Base-by-base conservation (phyloP, 805 yeast species). In the Wickerhamiella azyma region DNA sequence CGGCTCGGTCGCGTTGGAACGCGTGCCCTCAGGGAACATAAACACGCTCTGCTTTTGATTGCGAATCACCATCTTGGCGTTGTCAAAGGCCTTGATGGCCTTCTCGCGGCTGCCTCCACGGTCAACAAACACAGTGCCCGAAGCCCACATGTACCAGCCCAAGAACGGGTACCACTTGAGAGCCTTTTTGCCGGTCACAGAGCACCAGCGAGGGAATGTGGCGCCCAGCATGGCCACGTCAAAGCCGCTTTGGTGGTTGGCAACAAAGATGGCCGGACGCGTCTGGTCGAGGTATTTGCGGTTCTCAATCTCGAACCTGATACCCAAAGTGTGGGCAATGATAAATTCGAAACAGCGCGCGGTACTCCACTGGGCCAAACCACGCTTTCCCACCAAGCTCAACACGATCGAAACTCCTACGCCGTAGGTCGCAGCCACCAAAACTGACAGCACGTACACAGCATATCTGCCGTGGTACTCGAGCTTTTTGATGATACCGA, bases 1-100 rank as follows among this genome's bases (percentile, higher is more conserved):
- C 43, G 94, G 79, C 30, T 70, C 71, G 19, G 74, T 64, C 9
- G 81, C 66, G 52, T 80, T 82, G 0, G 96, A 85, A 64, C 99
- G 76, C 2, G 98, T 92, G 24, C 99, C 99, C 65, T 92, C 99
- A 21, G 97, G 96, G 70, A 88, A 92, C 66, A 92, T 77, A 72
- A 80, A 92, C 19, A 92, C 71, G 13, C 81, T 84, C 55, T 88
- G 79, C 58, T 77, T 76, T 41, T 77, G 69, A 4, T 61, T 58
- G 59, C 77, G 79, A 61, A 92, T 69, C 21, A 69, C 68, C 9
- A 64, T 62, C 45, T 85, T 71, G 4, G 96, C 95, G 11, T 65
- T 62, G 45, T 79, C 79, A 60, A 92, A 74, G 9, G 92, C 82
- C 47, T 67, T 69, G 48, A 85, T 74, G 18, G 96, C 86, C 16